phyloP scores from a whole-genome alignment of 2,329 filamentous ascomycete species.

The Penicillium crustosum region DNA sequence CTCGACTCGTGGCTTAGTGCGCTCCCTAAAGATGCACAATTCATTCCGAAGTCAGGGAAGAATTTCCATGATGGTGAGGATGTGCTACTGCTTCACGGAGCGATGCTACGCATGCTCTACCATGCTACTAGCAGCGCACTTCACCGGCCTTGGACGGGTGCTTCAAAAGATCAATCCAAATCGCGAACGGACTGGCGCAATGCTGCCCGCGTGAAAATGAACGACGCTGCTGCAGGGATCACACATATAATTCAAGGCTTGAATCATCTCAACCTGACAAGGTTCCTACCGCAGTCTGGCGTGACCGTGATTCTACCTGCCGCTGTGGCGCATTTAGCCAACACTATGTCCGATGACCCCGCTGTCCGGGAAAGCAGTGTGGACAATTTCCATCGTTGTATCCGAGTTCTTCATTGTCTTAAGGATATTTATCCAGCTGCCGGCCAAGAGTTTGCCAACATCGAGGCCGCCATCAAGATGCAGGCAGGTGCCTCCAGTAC shows the following conservation, averaged over 20 bases:
- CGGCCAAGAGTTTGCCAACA: slow-evolving; percentile 61
- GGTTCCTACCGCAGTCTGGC: slow-evolving; percentile 76
- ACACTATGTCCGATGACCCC: slow-evolving; percentile 75
- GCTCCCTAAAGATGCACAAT: slow-evolving; percentile 69
- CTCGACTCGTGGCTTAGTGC: slow-evolving; percentile 71
- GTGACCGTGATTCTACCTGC: slow-evolving; percentile 83
- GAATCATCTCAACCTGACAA: slow-evolving; percentile 67
- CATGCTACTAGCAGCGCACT: slow-evolving; percentile 86
- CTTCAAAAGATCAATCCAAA: slow-evolving; percentile 46
- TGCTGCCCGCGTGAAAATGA: slow-evolving; percentile 74
- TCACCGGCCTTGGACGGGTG: slow-evolving; percentile 79
- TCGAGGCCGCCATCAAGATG: slow-evolving; percentile 37
- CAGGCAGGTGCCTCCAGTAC: slow-evolving; percentile 31
- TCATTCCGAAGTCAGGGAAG: slow-evolving; percentile 61
- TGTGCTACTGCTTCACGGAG: slow-evolving; percentile 65
- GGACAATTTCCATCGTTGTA: slow-evolving; percentile 77
- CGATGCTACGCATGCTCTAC: slow-evolving; percentile 87
- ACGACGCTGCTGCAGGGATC: slow-evolving; percentile 77
- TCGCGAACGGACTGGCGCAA: slow-evolving; percentile 59
- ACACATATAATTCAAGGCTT: slow-evolving; percentile 75
- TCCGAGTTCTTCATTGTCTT: slow-evolving; percentile 78
- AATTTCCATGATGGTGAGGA: slow-evolving; percentile 53
- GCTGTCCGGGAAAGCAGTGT: slow-evolving; percentile 68
- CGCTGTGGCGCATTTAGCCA: slow-evolving; percentile 83
- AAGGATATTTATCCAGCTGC: slow-evolving; percentile 83